phyloP scores from a whole-genome alignment of 768 basidiomycete genomes.

The Pleurotus giganteus region DNA sequence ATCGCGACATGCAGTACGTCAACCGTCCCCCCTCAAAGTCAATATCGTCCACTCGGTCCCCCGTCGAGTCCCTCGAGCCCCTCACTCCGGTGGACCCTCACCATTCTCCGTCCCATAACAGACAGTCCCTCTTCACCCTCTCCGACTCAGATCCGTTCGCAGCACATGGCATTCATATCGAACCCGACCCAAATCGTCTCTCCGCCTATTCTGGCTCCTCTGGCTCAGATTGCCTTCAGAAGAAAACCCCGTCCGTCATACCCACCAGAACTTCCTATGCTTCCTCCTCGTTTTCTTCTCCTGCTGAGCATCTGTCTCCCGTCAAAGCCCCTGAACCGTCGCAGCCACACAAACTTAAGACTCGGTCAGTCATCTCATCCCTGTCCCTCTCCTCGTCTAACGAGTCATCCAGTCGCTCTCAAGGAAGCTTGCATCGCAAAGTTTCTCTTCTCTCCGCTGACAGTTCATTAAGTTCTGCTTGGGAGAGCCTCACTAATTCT shows the following conservation, averaged over 20 bases:
- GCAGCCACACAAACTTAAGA: slow-evolving; percentile 9
- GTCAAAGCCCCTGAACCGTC: not conserved
- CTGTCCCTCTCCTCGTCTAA: slow-evolving; percentile 6
- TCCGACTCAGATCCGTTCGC: slow-evolving; percentile 69
- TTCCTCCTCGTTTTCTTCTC: slow-evolving; percentile 48
- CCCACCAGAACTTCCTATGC: slow-evolving; percentile 51
- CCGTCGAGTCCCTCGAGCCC: slow-evolving; percentile 52
- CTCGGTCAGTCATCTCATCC: slow-evolving; percentile 15
- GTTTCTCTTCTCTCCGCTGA: slow-evolving; percentile 18
- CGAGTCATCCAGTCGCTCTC: slow-evolving; percentile 24
- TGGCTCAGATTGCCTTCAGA: slow-evolving; percentile 39
- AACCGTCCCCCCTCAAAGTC: slow-evolving; percentile 52
- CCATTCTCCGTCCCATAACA: slow-evolving; percentile 23
- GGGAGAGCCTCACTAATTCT: slow-evolving; percentile 21
- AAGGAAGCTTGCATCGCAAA: slow-evolving; percentile 25
- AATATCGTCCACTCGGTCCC: slow-evolving; percentile 53
- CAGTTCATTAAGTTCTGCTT: slow-evolving; percentile 18
- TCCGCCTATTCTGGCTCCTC: slow-evolving; percentile 57
- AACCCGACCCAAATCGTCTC: slow-evolving; percentile 45
- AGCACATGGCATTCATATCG: slow-evolving; percentile 39
- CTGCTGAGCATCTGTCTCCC: slow-evolving; percentile 3
- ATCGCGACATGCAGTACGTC: no score
- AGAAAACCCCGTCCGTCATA: slow-evolving; percentile 32
- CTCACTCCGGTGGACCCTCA: slow-evolving; percentile 51
- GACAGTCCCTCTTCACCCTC: slow-evolving; percentile 56